Evolutionary conservation across 306 rosid species (phyloP).

Genomic region (Rosa multiflora): DNA sequence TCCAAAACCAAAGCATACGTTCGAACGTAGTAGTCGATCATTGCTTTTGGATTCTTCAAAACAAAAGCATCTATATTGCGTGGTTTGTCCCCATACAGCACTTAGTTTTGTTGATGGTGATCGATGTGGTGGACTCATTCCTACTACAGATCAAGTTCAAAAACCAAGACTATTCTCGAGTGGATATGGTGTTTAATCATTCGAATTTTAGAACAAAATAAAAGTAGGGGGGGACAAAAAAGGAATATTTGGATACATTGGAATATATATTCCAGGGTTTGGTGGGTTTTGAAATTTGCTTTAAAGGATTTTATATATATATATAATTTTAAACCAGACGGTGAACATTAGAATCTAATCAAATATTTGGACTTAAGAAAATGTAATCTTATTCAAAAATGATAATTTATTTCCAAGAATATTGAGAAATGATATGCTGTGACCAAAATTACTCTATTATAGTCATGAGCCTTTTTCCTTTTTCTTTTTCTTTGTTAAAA

Average conservation of each 20-base stretch:
- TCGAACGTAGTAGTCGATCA: neutral
- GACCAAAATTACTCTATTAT: neutral
- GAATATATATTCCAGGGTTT: neutral
- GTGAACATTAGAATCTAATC: neutral
- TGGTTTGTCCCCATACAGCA: neutral
- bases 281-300: neutral
- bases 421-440: neutral
- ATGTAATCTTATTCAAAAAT: neutral
- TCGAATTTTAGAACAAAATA: neutral
- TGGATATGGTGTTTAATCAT: neutral
- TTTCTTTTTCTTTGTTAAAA: no score
- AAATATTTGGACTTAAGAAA: neutral
- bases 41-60: neutral
- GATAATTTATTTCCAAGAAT: neutral
- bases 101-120: neutral
- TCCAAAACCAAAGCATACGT: neutral
- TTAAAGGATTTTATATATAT: neutral
- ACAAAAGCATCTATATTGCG: neutral
- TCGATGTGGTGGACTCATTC: neutral
- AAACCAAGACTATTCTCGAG: neutral
- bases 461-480: neutral
- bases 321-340: neutral
- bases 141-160: neutral
- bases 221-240: neutral
- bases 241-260: neutral